Base-by-base conservation (phyloP, 2,329 filamentous ascomycete genomes). In the Penicillium frequentans region DNA sequence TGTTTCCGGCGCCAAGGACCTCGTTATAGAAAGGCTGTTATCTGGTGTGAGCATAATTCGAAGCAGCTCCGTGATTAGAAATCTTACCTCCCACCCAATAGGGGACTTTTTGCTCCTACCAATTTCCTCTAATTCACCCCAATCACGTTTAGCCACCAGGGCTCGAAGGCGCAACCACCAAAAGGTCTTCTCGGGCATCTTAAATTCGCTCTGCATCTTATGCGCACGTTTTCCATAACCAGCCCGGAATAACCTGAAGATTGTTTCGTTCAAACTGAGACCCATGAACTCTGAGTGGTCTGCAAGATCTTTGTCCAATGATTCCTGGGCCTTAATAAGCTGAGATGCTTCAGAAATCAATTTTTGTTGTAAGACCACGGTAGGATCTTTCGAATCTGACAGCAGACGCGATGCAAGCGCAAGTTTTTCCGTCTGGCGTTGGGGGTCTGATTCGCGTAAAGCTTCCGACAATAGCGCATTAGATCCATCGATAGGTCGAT, bases 171-270 rank as follows among this genome's bases (percentile, higher is more conserved):
- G 88, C 57, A 85, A 69, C 91, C 93, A 99, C 86, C 91, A 93
- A 62, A 87, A 90, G 29, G 91, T 90, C 75, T 92, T 96, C 64
- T 98, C 95, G 0, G 90, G 86, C 47, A 99, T 88, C 69, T 92
- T 96, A 79, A 99, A 99, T 65, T 98, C 93, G 71, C 83, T 88
- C 72, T 95, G 90, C 3, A 98, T 83, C 75, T 93, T 96, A 75
- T 89, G 90, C 23, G 93, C 93, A 58, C 93, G 85, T 67, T 92
- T 92, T 53, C 88, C 83, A 71, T 96, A 93, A 2, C 92, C 91
- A 11, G 90, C 83, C 50, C 87, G 84, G 63, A 96, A 88, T 51
- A 99, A 83, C 72, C 92, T 90, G 77, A 93, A 96, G 67, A 98
- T 85, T 1, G 95, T 99, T 70, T 96, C 90, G 70, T 98, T 95